phyloP scores from a whole-genome alignment of 2,329 filamentous ascomycete species.

The Colletotrichum sp. region DNA sequence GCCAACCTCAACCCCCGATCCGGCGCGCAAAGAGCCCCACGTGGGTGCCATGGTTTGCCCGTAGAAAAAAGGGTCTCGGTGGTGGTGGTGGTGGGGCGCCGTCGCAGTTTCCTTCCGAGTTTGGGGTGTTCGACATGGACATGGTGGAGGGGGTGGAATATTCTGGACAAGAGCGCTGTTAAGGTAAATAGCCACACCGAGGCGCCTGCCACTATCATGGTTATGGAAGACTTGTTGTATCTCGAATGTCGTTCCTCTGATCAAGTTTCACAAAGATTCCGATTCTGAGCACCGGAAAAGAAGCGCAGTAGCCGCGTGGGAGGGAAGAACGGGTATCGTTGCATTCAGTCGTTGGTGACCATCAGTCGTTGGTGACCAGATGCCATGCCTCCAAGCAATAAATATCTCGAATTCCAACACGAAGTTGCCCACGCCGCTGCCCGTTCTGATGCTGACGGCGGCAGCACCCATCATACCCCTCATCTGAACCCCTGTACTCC shows the following conservation, averaged over 20 bases:
- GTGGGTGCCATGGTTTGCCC: slow-evolving; percentile 18
- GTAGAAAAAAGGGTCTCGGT: not conserved
- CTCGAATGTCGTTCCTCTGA: not conserved
- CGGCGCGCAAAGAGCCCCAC: not conserved
- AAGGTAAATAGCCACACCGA: not conserved
- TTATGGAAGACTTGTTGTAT: not conserved
- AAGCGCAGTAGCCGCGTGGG: slow-evolving; percentile 4
- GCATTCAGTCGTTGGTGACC: not conserved
- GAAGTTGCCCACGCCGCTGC: not conserved
- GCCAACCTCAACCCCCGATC: not conserved
- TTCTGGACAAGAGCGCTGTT: slow-evolving; percentile 14
- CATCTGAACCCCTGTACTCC: not conserved
- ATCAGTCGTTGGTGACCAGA: not conserved
- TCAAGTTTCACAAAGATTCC: not conserved
- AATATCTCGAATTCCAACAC: slow-evolving; percentile 2
- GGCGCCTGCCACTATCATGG: not conserved
- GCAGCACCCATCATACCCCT: not conserved
- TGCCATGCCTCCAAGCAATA: slow-evolving; percentile 13
- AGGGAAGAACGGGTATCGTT: not conserved
- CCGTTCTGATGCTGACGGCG: not conserved
- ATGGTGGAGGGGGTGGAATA: slow-evolving; percentile 5
- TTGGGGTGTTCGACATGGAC: not conserved
- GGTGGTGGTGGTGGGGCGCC: slow-evolving; percentile 2
- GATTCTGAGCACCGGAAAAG: not conserved
- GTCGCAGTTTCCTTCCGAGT: not conserved